Base-by-base conservation (phyloP, 2,329 filamentous ascomycete species). In the Alternaria solani region DNA sequence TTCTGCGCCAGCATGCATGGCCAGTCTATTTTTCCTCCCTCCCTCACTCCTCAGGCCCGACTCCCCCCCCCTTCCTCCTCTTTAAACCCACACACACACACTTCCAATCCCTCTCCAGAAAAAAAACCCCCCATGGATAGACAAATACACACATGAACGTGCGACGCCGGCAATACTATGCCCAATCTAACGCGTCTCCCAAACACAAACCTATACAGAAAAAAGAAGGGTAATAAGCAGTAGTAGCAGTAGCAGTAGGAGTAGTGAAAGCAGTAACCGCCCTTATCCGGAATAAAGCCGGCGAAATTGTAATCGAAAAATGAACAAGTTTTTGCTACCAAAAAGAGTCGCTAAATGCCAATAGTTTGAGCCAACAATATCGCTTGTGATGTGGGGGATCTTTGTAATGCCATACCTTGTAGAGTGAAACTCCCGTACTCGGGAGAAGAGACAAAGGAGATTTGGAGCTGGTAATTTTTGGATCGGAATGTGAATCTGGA, bases 301-400 rank as follows among this genome's bases (percentile, higher is more conserved):
- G 43, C 30, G 47, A 16, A 23, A 23, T 23, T 23, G 18, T 36
- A 47, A 30, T 39, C 11, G 26, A 38, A 38, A 16, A 38, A 38
- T 4, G 14, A 38, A n/a, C 5, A 23, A 23, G 20, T 23, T 23
- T 38, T 42, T 42, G 39, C 20, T 25, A 12, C 39, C 30, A 36
- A 55, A 53, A 39, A 42, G 2, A 8, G 16, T 16, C 52, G 52
- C 52, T 55, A 55, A 52, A 58, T 46, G 51, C 43, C 38, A 63
- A 49, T 44, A 49, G 34, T 46, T 28, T 57, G 42, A 58, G 54
- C 34, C 30, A 44, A 57, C 26, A 41, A 20, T 46, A 42, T 55
- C n/a, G 43, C 46, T 57, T 18, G 36, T 53, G 30, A 26, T 51
- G 36, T 53, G 30, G 20, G 47, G 36, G n/a, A 28, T 44, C 30